Evolutionary conservation across 768 basidiomycete genomes (phyloP).

Genomic region (Naematelia aurantialba): DNA sequence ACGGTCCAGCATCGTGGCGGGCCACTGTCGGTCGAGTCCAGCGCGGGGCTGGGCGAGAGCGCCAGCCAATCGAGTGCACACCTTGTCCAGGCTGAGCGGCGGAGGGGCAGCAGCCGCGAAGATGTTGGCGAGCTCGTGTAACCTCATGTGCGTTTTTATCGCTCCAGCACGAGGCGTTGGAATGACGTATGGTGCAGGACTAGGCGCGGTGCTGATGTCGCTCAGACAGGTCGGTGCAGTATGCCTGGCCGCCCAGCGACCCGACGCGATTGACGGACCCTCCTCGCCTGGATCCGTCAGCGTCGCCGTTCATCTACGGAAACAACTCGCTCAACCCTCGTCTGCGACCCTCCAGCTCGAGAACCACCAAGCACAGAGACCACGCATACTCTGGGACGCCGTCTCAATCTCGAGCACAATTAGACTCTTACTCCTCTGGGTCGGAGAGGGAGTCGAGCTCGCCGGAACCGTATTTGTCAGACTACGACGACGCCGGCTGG

Average conservation of each 20-base stretch:
- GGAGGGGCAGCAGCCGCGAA: slow-evolving; percentile 8
- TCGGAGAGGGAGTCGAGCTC: slow-evolving; percentile 20
- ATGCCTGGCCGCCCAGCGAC: slow-evolving; percentile 73
- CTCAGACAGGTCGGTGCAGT: slow-evolving; percentile 52
- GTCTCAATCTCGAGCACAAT: slow-evolving; percentile 9
- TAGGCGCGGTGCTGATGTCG: slow-evolving; percentile 1
- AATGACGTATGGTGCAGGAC: neutral
- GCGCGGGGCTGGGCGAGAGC: slow-evolving; percentile 10
- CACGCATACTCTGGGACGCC: slow-evolving; percentile 19
- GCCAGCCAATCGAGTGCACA: neutral
- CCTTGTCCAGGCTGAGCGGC: slow-evolving; percentile 8
- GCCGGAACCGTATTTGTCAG: slow-evolving; percentile 46
- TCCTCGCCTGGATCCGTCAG: slow-evolving; percentile 41
- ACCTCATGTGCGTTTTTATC: neutral
- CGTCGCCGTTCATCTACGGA: slow-evolving; percentile 74
- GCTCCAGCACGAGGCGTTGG: neutral
- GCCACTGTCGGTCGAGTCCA: slow-evolving; percentile 17
- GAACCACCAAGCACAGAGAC: neutral
- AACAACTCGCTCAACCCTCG: slow-evolving; percentile 68
- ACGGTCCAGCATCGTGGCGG: slow-evolving; percentile 22
- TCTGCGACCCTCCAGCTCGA: slow-evolving; percentile 62
- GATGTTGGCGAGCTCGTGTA: slow-evolving; percentile 11
- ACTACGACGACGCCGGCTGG: slow-evolving; percentile 41
- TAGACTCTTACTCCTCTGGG: slow-evolving; percentile 11
- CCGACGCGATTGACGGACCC: slow-evolving; percentile 51